phyloP scores from a whole-genome alignment of 179 eudicot genomes.

The Silene vulgaris region DNA sequence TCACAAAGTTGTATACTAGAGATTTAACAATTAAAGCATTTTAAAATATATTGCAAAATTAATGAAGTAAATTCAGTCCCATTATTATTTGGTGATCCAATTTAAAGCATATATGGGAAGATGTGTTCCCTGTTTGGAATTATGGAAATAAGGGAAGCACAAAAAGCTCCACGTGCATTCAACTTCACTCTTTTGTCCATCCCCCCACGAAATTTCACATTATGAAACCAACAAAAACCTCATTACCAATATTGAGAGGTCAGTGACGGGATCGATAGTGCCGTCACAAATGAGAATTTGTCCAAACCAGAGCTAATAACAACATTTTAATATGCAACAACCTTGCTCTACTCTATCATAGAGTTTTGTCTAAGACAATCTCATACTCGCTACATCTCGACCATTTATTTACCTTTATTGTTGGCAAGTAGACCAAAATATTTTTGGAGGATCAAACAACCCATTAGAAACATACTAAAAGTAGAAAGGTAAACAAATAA shows the following conservation, averaged over 20 bases:
- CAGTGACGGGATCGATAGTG: no score
- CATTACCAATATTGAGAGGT: not conserved
- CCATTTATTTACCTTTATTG: no score
- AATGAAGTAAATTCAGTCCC: not conserved
- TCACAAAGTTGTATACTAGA: conserved; percentile 22
- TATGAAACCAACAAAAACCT: conserved; percentile 14
- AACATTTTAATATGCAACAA: not conserved
- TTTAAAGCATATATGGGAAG: conserved; percentile 20
- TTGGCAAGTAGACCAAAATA: no score
- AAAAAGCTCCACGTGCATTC: conserved; percentile 26
- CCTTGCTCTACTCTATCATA: not conserved
- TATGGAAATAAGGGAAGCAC: conserved; percentile 25
- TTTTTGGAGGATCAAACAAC: no score
- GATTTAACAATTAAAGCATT: conserved; percentile 22
- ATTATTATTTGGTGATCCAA: conserved; percentile 16
- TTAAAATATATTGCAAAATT: not conserved
- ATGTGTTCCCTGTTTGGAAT: conserved; percentile 25
- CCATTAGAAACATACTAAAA: no score
- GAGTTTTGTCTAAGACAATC: not conserved
- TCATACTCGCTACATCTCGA: not conserved
- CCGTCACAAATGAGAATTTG: no score
- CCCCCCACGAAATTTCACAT: conserved; percentile 21
- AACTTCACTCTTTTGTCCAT: conserved; percentile 18
- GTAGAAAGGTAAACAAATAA: no score
- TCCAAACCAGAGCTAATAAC: not conserved